Conservation (phyloP, 805 yeast species). For the Alloascoidea hylecoeti region DNA sequence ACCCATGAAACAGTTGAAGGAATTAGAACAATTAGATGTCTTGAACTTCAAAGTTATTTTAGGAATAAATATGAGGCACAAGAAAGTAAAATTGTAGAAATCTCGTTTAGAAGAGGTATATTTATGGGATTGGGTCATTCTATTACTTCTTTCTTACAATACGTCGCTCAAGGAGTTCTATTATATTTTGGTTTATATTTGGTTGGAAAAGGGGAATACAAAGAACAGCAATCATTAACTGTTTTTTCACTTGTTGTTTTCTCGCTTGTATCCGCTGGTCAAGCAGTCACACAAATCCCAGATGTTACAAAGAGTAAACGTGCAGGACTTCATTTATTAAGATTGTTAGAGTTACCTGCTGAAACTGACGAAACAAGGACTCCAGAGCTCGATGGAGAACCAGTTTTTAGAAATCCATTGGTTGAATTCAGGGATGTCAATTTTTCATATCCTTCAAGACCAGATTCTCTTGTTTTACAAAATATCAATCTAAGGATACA, state of each 20-base stretch:
- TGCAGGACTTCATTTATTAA: slow-evolving; percentile 42
- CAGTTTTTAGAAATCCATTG: slow-evolving; percentile 9
- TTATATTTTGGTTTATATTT: slow-evolving; percentile 68
- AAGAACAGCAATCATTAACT: slow-evolving; percentile 42
- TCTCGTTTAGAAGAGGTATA: slow-evolving; percentile 39
- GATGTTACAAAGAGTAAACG: slow-evolving; percentile 69
- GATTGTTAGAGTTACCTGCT: slow-evolving; percentile 13
- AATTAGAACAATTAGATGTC: slow-evolving; percentile 47
- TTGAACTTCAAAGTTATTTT: slow-evolving; percentile 40
- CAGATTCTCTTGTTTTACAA: slow-evolving; percentile 20
- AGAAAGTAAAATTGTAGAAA: slow-evolving; percentile 17
- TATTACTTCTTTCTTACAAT: slow-evolving; percentile 33
- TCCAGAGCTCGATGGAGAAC: slow-evolving; percentile 21
- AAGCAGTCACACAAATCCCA: slow-evolving; percentile 55
- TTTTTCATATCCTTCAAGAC: not conserved
- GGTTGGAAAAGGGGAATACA: slow-evolving; percentile 44
- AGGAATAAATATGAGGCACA: slow-evolving; percentile 17
- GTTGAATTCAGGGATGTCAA: not conserved
- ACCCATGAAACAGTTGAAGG: slow-evolving; percentile 23
- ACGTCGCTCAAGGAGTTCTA: slow-evolving; percentile 56
- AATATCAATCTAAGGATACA: slow-evolving; percentile 27
- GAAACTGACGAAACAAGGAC: not conserved
- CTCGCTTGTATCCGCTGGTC: slow-evolving; percentile 51
- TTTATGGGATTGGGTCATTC: slow-evolving; percentile 59
- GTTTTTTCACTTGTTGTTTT: slow-evolving; percentile 64